Base-by-base conservation (phyloP, 108 stramenopile genomes). In the Aurantiochytrium sp. region DNA sequence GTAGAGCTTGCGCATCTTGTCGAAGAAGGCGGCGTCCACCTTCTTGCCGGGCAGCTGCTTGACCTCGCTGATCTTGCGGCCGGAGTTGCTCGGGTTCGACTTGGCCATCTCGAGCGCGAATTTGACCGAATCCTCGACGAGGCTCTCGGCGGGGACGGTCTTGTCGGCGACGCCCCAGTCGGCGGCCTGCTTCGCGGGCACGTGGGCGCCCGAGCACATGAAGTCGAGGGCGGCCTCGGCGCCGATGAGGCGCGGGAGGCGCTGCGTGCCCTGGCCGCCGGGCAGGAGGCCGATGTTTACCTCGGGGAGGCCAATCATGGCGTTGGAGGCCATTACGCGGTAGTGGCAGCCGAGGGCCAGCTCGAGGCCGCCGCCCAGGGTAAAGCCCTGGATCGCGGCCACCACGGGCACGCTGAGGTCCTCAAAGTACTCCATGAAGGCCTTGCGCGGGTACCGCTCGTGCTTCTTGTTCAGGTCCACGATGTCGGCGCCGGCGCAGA, bases 221-320 rank as follows among this genome's bases (percentile, higher is more conserved):
- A 97, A 93, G 87, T 95, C 92, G 37, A 96, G 87, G 4, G 97
- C 96, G 65, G 91, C 87, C 22, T 91, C 89, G 45, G 95, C 90
- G 8, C 94, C 94, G 55, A 96, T 93, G 59, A 97, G 90, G 54
- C 97, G 91, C 15, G 97, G 96, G 65, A 99, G 94, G 37, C 97
- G 96, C 90, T 99, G 98, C 4, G 98, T 98, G 10, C 97, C 98
- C 5, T 97, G 97, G 0, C 97, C 98, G 24, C 97, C 96, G 0
- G 98, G 98, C 81, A 99, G 96, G 87, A 99, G 93, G 41, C 97
- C 98, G 31, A 99, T 95, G 68, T 94, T 92, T 0, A 96, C 96
- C 92, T 99, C 98, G 3, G 98, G 97, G 17, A 99, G 91, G 36
- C 97, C 97, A 88, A 98, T 91, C 52, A 89, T 91, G 24, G 95